These are phyloP conservation scores for Saturnispora hagleri DNA, from an alignment of 805 yeast species.

Conservation along the genomic window DNA sequence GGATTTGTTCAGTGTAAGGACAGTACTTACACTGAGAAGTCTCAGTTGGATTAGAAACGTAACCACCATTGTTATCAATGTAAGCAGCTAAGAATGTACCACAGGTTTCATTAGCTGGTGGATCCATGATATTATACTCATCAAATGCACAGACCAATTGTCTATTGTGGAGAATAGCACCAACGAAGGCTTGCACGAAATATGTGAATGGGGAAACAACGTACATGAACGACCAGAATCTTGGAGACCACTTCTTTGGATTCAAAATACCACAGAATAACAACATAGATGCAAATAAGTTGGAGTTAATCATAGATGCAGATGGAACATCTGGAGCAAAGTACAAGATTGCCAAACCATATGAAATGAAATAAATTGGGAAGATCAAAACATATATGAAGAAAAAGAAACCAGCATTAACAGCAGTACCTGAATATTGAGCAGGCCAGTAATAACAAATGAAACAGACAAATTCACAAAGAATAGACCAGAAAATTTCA, in stretches of 20 bases:
- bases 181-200: constrained; percentile 51
- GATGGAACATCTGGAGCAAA: constrained; percentile 58
- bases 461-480: constrained; percentile 40
- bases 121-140: constrained; percentile 41
- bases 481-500: constrained; percentile 52
- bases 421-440: constrained; percentile 28
- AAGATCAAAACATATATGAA: constrained; percentile 30
- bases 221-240: constrained; percentile 79
- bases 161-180: constrained; percentile 39
- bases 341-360: constrained; percentile 48
- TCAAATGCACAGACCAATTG: constrained; percentile 37
- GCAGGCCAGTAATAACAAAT: constrained; percentile 30
- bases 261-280: constrained; percentile 64
- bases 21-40: constrained; percentile 43
- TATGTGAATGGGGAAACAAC: constrained; percentile 63
- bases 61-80: constrained; percentile 41
- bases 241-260: constrained; percentile 51
- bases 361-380: constrained; percentile 38
- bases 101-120: constrained; percentile 68
- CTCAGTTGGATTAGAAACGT: constrained; percentile 43
- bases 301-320: constrained; percentile 50
- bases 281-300: constrained; percentile 49
- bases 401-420: constrained; percentile 41
- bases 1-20: constrained; percentile 33
- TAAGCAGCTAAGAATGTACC: constrained; percentile 38